Evolutionary conservation across 2,329 filamentous ascomycete genomes (phyloP).

Genomic region (Aspergillus niger): DNA sequence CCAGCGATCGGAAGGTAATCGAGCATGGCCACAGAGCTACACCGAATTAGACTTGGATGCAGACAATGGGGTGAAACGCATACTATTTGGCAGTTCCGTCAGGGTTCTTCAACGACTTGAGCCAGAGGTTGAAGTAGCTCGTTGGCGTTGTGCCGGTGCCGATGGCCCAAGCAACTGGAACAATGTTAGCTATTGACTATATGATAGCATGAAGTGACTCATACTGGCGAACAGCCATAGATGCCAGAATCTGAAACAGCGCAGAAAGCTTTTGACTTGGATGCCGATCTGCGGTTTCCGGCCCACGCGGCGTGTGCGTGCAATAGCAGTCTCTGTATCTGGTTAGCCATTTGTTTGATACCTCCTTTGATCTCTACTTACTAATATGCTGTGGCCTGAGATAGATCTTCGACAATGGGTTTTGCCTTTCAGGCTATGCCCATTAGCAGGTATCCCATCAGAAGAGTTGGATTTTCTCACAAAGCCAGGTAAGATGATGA

Average conservation of each 20-base stretch:
- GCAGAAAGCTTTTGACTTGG: neutral
- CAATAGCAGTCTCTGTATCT: neutral
- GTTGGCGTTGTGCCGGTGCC: conserved; percentile 1
- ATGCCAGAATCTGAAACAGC: conserved; percentile 5
- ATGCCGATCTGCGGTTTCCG: conserved; percentile 7
- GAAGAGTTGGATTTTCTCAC: neutral
- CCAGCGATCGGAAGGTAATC: conserved; percentile 11
- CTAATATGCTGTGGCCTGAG: conserved; percentile 1
- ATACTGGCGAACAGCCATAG: conserved; percentile 6
- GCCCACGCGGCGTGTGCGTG: conserved; percentile 5
- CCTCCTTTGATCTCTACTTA: neutral
- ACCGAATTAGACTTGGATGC: neutral
- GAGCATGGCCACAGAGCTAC: conserved; percentile 5
- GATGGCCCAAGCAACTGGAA: conserved; percentile 8
- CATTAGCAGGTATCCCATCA: neutral
- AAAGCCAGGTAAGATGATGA: conserved; percentile 7
- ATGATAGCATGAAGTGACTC: neutral
- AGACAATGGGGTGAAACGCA: too few species aligned
- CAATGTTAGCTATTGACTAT: neutral
- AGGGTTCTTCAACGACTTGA: conserved; percentile 8
- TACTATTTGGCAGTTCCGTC: conserved; percentile 4
- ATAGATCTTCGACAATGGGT: conserved; percentile 4
- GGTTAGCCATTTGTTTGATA: neutral
- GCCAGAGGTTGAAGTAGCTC: conserved; percentile 11
- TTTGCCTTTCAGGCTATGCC: conserved; percentile 2